Conservation (phyloP, 31 red algal species). For the Endocladia muricata region DNA sequence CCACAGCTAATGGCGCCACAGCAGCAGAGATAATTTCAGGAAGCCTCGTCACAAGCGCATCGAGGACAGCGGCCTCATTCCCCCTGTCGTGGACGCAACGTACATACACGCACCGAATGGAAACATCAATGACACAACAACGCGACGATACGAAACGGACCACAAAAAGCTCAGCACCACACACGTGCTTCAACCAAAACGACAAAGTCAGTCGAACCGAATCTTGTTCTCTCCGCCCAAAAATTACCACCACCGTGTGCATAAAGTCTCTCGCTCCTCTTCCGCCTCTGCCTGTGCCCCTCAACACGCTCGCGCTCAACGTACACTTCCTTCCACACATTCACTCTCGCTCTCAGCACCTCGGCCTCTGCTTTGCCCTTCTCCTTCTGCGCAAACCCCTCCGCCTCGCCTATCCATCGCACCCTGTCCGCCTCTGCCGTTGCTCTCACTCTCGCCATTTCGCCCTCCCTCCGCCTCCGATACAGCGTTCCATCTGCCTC, state of each 20-base stretch:
- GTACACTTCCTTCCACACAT: constrained; percentile 21
- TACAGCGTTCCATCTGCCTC: constrained; percentile 38
- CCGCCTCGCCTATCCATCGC: constrained; percentile 36
- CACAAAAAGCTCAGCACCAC: not conserved
- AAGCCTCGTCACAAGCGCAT: not conserved
- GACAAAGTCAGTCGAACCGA: not conserved
- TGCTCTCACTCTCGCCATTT: constrained; percentile 3
- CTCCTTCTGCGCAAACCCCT: constrained; percentile 27
- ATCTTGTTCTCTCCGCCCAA: not conserved
- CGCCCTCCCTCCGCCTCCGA: constrained; percentile 10
- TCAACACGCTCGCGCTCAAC: not conserved
- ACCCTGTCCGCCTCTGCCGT: constrained; percentile 7
- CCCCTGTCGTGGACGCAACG: too few relatives aligned
- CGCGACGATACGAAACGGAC: not conserved
- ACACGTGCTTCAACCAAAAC: too few relatives aligned
- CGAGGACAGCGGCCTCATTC: not conserved
- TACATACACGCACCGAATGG: too few relatives aligned
- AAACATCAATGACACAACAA: not conserved
- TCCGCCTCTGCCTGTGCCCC: too few relatives aligned
- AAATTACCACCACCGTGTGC: not conserved
- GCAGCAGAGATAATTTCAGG: constrained; percentile 9
- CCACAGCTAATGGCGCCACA: constrained; percentile 1
- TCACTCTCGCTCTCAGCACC: constrained; percentile 3
- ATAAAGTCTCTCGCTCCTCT: too few relatives aligned
- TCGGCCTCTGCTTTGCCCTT: constrained; percentile 24